phyloP scores from a whole-genome alignment of 805 yeast species.

The Barnettozyma californica region DNA sequence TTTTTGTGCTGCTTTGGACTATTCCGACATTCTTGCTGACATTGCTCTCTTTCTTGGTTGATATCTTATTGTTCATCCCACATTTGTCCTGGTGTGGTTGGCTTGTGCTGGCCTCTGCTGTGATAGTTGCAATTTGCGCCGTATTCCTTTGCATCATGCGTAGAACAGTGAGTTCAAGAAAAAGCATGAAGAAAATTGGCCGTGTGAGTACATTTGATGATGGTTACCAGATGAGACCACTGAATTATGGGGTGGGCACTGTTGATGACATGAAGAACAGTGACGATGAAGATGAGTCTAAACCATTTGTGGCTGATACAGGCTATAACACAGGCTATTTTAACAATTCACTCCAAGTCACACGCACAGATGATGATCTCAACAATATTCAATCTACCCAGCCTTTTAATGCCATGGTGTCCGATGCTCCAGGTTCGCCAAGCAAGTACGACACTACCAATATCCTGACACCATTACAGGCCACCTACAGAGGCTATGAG shows the following conservation, averaged over 20 bases:
- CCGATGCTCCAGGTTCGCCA: constrained; percentile 8
- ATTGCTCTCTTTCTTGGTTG: constrained; percentile 74
- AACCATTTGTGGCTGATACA: constrained; percentile 16
- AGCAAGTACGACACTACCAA: constrained; percentile 10
- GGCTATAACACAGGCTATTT: constrained; percentile 4
- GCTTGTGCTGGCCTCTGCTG: constrained; percentile 68
- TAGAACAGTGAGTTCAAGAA: constrained; percentile 46
- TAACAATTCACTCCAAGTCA: constrained; percentile 13
- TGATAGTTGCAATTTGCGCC: constrained; percentile 57
- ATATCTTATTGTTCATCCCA: constrained; percentile 71
- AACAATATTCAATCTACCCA: constrained; percentile 16
- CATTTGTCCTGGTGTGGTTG: constrained; percentile 81
- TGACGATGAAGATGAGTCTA: constrained; percentile 16
- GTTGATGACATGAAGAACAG: constrained; percentile 19
- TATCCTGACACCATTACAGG: constrained; percentile 17
- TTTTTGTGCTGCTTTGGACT: constrained; percentile 51
- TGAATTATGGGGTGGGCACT: constrained; percentile 24
- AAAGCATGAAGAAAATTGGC: constrained; percentile 13
- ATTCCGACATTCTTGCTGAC: constrained; percentile 65
- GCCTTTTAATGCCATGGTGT: constrained; percentile 20
- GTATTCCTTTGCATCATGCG: constrained; percentile 68
- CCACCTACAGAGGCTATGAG: constrained; percentile 20
- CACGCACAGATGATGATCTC: constrained; percentile 15
- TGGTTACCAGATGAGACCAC: constrained; percentile 23
- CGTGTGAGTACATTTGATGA: constrained; percentile 11